Conservation (phyloP, 164 flowering plant species). For the Tetracentron sinense region DNA sequence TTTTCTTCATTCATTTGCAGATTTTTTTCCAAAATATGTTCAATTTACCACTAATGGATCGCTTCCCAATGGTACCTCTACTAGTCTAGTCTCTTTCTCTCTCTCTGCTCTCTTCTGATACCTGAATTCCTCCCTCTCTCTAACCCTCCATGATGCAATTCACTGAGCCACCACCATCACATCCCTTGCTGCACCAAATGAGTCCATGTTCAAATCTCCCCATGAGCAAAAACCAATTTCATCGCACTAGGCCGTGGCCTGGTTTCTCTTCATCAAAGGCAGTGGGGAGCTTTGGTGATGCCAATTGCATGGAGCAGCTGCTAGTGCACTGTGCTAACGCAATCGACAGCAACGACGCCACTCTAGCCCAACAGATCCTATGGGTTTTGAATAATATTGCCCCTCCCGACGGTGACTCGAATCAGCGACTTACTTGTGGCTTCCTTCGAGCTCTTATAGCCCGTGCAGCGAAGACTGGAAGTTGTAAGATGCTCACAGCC, state of each 20-base stretch:
- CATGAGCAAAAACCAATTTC: slow-evolving; percentile 41
- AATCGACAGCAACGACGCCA: slow-evolving; percentile 80
- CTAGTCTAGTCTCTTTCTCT: slow-evolving; percentile 18
- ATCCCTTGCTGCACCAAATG: slow-evolving; percentile 32
- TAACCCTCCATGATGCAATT: slow-evolving; percentile 57
- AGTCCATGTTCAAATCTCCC: slow-evolving; percentile 23
- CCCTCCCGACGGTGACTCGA: slow-evolving; percentile 84
- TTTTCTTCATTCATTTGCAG: slow-evolving; percentile 35
- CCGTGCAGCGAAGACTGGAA: slow-evolving; percentile 65
- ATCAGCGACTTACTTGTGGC: slow-evolving; percentile 72
- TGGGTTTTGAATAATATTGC: slow-evolving; percentile 98
- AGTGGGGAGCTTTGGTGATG: slow-evolving; percentile 49
- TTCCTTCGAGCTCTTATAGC: slow-evolving; percentile 82
- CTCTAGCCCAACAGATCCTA: slow-evolving; percentile 82
- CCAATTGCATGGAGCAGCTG: slow-evolving; percentile 94
- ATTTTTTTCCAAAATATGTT: slow-evolving; percentile 22
- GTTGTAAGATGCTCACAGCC: slow-evolving; percentile 57
- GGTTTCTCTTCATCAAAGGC: slow-evolving; percentile 46
- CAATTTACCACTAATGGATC: slow-evolving; percentile 26
- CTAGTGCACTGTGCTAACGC: slow-evolving; percentile 90
- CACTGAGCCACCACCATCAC: slow-evolving; percentile 54
- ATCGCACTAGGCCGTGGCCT: slow-evolving; percentile 48
- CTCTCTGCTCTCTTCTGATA: slow-evolving; percentile 2
- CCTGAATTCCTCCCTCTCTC: background rate
- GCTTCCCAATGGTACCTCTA: slow-evolving; percentile 48